Evolutionary conservation across 805 yeast species (phyloP), one percentile per base, ranked within the genome.

Genomic region (Wickerhamomyces chaumierensis): DNA sequence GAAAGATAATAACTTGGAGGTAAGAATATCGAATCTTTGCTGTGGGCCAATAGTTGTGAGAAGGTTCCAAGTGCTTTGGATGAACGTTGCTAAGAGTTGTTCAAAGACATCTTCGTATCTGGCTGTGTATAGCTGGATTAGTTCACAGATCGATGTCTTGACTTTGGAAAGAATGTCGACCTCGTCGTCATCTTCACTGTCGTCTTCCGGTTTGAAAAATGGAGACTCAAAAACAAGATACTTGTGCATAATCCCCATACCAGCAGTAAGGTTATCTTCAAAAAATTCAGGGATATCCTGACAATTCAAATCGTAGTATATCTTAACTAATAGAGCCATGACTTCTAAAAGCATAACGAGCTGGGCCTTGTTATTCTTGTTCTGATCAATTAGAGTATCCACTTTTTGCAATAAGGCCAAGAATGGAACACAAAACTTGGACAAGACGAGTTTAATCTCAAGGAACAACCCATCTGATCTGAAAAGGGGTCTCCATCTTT

Each of bases 201-300:
- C 80, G 36, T 69, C 72, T 11, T 70, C 70, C 36, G 71, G 76
- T 16, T 67, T 75, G 5, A 82, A 58, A 37, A 77, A 45, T 0
- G 71, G 63, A 41, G 78, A 77, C 14, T 65, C 54, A 53, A 77
- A 85, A 32, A 69, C 62, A 41, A 92, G 66, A 56, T 88, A 90
- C 60, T 82, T 83, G 56, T 86, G 94, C 48, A 88, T 66, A 21
- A 88, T 72, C 5, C 68, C 67, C 92, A 94, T 84, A 39, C 94
- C 87, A 15, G 62, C 64, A 32, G 69, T 63, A 58, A 92, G 62
- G 56, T 92, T 73, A 61, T 92, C 97, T 62, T 94, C 99, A 56
- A 92, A 92, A 55, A 90, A 92, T 60, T 88, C 98, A 1, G 99
- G 98, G 39, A 92, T 81, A 61, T 92, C 99, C 62, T 94, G 98